Percentiles rank a stretch among this genome's conserved stretches.
These are phyloP conservation scores for Luvunga scandens DNA, from an alignment of 345 rosid genomes.

Conservation along the genomic window DNA sequence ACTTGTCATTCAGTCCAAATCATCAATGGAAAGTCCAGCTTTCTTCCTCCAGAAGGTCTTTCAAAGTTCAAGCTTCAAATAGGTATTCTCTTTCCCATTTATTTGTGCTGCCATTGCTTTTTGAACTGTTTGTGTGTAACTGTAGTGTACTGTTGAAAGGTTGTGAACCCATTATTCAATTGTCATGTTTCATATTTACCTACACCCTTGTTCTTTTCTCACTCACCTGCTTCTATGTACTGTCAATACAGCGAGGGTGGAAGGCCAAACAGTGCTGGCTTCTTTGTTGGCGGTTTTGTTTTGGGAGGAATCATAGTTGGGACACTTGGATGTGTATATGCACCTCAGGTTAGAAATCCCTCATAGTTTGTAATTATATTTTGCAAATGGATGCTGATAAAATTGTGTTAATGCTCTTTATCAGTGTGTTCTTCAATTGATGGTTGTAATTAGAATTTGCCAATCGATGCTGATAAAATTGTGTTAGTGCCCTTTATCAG, in stretches of 20 bases:
- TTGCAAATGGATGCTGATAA: constrained; percentile 15
- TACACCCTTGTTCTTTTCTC: background rate
- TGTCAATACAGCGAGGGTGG: constrained; percentile 58
- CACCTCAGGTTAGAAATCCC: constrained; percentile 69
- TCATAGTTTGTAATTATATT: background rate
- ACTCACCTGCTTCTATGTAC: background rate
- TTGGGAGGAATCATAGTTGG: constrained; percentile 87
- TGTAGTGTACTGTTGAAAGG: background rate
- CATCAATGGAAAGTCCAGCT: constrained; percentile 34
- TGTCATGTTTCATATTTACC: background rate
- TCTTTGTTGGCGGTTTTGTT: constrained; percentile 89
- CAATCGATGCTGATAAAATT: background rate
- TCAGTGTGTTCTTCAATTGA: background rate
- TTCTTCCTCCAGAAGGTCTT: constrained; percentile 41
- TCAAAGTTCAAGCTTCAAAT: constrained; percentile 60
- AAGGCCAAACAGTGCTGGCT: constrained; percentile 48
- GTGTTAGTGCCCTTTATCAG: no score
- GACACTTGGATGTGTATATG: constrained; percentile 91
- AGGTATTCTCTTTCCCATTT: constrained; percentile 30
- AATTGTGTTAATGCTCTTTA: background rate
- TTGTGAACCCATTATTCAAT: background rate
- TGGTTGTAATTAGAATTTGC: no score
- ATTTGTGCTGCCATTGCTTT: background rate
- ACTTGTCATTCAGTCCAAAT: constrained; percentile 46
- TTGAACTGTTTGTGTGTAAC: background rate